Evolutionary conservation across 2,329 filamentous ascomycete species (phyloP), one percentile per base, ranked within the genome.

Genomic region (Lachnellula hyalina): DNA sequence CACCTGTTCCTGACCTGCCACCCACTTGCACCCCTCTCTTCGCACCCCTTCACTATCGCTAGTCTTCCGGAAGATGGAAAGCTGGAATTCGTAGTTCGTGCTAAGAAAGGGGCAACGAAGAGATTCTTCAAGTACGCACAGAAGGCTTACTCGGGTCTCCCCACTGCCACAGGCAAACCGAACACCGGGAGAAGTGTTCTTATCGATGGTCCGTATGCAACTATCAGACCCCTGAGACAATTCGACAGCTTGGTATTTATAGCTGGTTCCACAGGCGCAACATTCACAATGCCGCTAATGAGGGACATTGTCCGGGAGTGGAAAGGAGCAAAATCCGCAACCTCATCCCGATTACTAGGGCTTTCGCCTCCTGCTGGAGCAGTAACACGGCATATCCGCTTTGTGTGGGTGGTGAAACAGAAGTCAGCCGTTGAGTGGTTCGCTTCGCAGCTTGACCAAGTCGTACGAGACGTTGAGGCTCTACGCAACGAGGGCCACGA

Each of bases 261-360:
- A 8, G 81, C 82, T 7, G 81, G 81, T 21, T 80, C 80, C 17
- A 84, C 79, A 46, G 84, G 84, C 2, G 78, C 78, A 23, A 81
- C 93, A 70, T 99, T 96, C 53, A 99, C 85, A 25, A 96, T 80
- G 66, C 93, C 89, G 72, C 96, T 96, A 64, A 96, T 86, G 62
- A 84, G 83, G 23, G 87, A 87, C 82, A 91, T 93, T 21, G 57
- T 66, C 15, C 58, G 62, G 41, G 58, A 64, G 54, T 64, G 63
- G 58, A 56, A 38, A 36, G 23, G 79, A 73, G 74, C 70, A 64
- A 40, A 65, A 63, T 45, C 70, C 73, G 38, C 70, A 73, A 40
- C 70, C 62, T 35, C 53, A 57, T 34, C 63, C 12, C 34, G 32
- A n/a, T 25, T 47, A 21, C 41, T 36, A 15, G 45, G 42, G 21